phyloP scores from a whole-genome alignment of 257 asterid genomes.

The Anisodus tanguticus region DNA sequence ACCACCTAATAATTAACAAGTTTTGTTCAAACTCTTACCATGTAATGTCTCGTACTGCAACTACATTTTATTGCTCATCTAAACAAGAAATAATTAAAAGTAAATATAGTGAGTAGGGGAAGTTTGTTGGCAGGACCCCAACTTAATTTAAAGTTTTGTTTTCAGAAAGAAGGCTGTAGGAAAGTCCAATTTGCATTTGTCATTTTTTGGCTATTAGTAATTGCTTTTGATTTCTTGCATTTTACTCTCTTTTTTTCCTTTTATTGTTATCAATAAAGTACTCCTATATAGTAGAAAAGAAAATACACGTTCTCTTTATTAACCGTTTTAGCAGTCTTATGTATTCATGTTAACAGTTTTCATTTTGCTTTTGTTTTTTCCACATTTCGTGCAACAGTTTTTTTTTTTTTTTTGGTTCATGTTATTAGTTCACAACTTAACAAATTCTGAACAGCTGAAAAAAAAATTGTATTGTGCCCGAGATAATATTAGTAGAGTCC shows the following conservation, averaged over 20 bases:
- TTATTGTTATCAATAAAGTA: background rate
- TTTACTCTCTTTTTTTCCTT: background rate
- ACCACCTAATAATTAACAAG: too few species aligned
- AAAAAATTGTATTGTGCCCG: too few species aligned
- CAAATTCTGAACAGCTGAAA: background rate
- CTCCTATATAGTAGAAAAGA: background rate
- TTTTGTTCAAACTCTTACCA: background rate
- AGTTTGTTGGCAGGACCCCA: too few species aligned
- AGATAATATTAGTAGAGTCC: too few species aligned
- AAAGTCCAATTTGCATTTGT: background rate
- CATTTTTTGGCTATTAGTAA: background rate
- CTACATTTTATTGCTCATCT: background rate
- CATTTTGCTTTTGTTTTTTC: background rate
- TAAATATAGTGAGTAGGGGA: too few species aligned
- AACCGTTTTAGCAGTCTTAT: background rate
- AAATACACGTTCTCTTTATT: background rate
- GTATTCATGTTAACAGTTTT: background rate
- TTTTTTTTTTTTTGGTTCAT: too few species aligned
- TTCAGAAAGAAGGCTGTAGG: background rate
- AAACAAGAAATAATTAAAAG: background rate
- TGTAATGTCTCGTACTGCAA: background rate
- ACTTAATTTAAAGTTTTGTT: background rate
- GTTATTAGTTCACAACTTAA: too few species aligned
- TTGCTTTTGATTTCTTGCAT: background rate
- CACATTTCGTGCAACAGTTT: background rate